A percentile compares a stretch with the other conserved stretches of the same genome.
phyloP scores from a whole-genome alignment of 768 basidiomycete genomes.

The Boletus patriciae region DNA sequence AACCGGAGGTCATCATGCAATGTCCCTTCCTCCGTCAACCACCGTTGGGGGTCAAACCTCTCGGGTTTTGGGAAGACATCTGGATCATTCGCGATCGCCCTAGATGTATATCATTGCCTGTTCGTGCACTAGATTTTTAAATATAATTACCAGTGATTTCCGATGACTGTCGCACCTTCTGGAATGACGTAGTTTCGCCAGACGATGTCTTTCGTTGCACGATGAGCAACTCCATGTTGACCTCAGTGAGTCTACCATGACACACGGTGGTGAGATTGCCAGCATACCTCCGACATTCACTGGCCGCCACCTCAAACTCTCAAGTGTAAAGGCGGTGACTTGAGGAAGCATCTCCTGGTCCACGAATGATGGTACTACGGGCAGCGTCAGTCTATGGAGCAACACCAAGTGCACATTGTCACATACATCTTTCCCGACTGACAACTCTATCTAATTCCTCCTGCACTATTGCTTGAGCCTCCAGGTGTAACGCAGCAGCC shows the following conservation, averaged over 20 bases:
- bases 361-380: slow-evolving; percentile 4
- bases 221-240: background rate
- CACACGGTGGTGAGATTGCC: background rate
- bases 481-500: slow-evolving; percentile 5
- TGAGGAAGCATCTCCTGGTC: slow-evolving; percentile 5
- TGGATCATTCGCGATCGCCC: slow-evolving; percentile 7
- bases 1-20: slow-evolving; percentile 5
- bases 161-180: slow-evolving; percentile 4
- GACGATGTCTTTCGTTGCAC: slow-evolving; percentile 3
- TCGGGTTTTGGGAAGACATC: slow-evolving; percentile 6
- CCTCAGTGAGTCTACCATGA: background rate
- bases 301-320: slow-evolving; percentile 5
- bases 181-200: slow-evolving; percentile 9
- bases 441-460: slow-evolving; percentile 8
- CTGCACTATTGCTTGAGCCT: slow-evolving; percentile 5
- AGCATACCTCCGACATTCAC: slow-evolving; percentile 1
- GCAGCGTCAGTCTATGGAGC: too few species aligned
- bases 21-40: background rate
- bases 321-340: slow-evolving; percentile 2
- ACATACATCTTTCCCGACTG: background rate
- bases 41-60: background rate
- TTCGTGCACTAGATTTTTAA: background rate
- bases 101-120: background rate
- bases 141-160: background rate
- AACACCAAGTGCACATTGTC: too few species aligned